Conservation (phyloP, 2,329 filamentous ascomycete genomes). For the Ustulina deusta region DNA sequence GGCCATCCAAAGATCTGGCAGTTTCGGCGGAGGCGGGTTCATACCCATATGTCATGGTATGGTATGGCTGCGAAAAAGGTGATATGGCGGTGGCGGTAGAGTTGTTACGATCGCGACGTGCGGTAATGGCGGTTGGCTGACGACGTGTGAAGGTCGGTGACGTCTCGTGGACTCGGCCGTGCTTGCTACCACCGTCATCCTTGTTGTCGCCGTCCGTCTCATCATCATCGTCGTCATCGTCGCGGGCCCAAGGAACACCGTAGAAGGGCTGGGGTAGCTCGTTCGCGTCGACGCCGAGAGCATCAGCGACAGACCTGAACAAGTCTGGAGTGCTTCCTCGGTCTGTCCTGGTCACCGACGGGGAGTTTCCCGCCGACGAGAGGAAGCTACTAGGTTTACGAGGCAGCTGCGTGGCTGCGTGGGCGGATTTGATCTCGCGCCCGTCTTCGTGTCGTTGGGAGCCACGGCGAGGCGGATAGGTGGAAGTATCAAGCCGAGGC, state of each 20-base stretch:
- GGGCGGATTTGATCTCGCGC: slow-evolving; percentile 28
- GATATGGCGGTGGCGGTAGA: slow-evolving; percentile 28
- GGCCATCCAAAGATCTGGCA: slow-evolving; percentile 4
- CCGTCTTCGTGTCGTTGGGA: slow-evolving; percentile 10
- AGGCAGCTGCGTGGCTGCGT: slow-evolving; percentile 26
- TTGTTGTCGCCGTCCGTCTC: slow-evolving; percentile 1
- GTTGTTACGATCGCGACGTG: slow-evolving; percentile 29
- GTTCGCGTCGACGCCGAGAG: slow-evolving; percentile 47
- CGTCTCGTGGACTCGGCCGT: slow-evolving; percentile 27
- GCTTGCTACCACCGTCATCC: neutral
- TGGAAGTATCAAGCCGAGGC: slow-evolving; percentile 39
- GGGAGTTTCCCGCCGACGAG: slow-evolving; percentile 41
- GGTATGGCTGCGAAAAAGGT: slow-evolving; percentile 46
- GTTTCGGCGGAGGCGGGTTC: slow-evolving; percentile 18
- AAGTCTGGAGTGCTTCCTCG: slow-evolving; percentile 36
- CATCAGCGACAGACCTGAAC: slow-evolving; percentile 48
- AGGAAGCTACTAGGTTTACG: slow-evolving; percentile 37
- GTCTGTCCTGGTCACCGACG: slow-evolving; percentile 31
- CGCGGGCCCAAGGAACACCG: slow-evolving; percentile 51
- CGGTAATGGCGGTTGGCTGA: slow-evolving; percentile 14
- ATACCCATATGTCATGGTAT: slow-evolving; percentile 44
- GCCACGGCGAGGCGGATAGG: slow-evolving; percentile 16
- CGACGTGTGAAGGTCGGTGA: slow-evolving; percentile 32
- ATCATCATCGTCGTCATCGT: slow-evolving; percentile 27
- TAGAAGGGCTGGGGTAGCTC: slow-evolving; percentile 46